Evolutionary conservation across 108 stramenopile genomes (phyloP).

Genomic region (Cyclotella sp.): DNA sequence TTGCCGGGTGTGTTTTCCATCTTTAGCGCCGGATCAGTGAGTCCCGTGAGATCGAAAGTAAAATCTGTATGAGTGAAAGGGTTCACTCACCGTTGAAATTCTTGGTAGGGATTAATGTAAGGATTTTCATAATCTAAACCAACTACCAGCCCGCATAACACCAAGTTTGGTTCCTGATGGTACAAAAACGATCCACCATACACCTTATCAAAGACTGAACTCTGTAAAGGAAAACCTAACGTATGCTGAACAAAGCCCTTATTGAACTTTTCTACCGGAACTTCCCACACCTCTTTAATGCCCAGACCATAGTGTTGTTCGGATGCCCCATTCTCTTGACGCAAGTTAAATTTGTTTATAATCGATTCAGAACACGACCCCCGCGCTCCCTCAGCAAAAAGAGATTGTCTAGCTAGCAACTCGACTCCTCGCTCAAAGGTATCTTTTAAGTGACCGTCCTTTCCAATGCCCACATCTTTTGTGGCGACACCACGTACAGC

Average conservation of each 20-base stretch:
- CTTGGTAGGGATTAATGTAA: slow-evolving; percentile 97
- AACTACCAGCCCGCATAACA: slow-evolving; percentile 95
- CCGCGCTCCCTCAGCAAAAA: slow-evolving; percentile 98
- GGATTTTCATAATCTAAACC: slow-evolving; percentile 99
- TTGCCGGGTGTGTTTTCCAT: slow-evolving; percentile 96
- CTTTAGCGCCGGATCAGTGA: background rate
- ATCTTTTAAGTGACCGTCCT: slow-evolving; percentile 89
- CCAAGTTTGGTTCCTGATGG: slow-evolving; percentile 94
- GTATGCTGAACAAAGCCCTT: slow-evolving; percentile 98
- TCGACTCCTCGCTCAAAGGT: slow-evolving; percentile 98
- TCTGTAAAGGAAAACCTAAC: slow-evolving; percentile 95
- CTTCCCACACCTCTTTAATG: slow-evolving; percentile 99
- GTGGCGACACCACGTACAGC: slow-evolving; percentile 94
- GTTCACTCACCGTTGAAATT: slow-evolving; percentile 89
- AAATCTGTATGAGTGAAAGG: background rate
- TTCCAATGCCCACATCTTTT: slow-evolving; percentile 96
- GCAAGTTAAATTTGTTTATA: slow-evolving; percentile 90
- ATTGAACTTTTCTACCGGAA: slow-evolving; percentile 90
- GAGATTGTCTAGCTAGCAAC: slow-evolving; percentile 93
- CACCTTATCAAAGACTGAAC: slow-evolving; percentile 67
- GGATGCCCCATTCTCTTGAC: slow-evolving; percentile 67
- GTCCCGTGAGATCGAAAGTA: background rate
- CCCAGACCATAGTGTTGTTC: slow-evolving; percentile 98
- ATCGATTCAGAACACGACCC: slow-evolving; percentile 95
- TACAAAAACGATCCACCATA: slow-evolving; percentile 98